A percentile compares a stretch with the other conserved stretches of the same genome.
These are phyloP conservation scores for Collybiopsis confluens DNA, from an alignment of 768 basidiomycete species.

Conservation along the genomic window DNA sequence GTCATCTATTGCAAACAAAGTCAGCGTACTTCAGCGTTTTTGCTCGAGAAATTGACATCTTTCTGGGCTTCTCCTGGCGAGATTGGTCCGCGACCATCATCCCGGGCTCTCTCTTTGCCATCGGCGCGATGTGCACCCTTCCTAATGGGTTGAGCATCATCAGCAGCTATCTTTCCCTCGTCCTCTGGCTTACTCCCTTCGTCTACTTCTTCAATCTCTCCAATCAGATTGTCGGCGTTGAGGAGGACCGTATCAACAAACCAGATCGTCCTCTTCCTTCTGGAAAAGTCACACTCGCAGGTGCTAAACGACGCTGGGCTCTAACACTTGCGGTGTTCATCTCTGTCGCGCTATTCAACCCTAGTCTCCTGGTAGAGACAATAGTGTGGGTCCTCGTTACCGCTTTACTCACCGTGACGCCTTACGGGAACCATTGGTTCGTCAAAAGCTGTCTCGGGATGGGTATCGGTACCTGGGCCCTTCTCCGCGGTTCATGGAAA, in stretches of 20 bases:
- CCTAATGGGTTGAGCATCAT: background rate
- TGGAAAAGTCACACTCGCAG: conserved; percentile 14
- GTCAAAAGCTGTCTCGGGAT: conserved; percentile 13
- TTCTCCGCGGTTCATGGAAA: conserved; percentile 11
- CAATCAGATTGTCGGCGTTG: conserved; percentile 17
- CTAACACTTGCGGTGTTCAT: conserved; percentile 9
- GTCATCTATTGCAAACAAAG: too few relatives aligned
- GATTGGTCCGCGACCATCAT: conserved; percentile 12
- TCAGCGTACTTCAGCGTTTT: background rate
- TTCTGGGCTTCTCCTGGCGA: conserved; percentile 12
- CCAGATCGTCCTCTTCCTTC: conserved; percentile 19
- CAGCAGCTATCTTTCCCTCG: background rate
- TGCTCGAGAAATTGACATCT: conserved; percentile 7
- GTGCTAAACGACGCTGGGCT: conserved; percentile 13
- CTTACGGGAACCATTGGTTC: conserved; percentile 16
- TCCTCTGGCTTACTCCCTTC: conserved; percentile 13
- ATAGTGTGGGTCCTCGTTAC: conserved; percentile 12
- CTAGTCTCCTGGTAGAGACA: conserved; percentile 5
- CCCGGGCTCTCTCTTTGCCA: conserved; percentile 8
- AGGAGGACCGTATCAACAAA: conserved; percentile 20
- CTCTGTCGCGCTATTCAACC: conserved; percentile 4
- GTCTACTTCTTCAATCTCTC: conserved; percentile 18
- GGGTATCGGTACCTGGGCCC: conserved; percentile 14
- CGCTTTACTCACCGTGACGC: conserved; percentile 11
- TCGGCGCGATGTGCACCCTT: conserved; percentile 4